Conservation (phyloP, 108 stramenopile genomes). For the Cyclotella choctawhatcheeana region DNA sequence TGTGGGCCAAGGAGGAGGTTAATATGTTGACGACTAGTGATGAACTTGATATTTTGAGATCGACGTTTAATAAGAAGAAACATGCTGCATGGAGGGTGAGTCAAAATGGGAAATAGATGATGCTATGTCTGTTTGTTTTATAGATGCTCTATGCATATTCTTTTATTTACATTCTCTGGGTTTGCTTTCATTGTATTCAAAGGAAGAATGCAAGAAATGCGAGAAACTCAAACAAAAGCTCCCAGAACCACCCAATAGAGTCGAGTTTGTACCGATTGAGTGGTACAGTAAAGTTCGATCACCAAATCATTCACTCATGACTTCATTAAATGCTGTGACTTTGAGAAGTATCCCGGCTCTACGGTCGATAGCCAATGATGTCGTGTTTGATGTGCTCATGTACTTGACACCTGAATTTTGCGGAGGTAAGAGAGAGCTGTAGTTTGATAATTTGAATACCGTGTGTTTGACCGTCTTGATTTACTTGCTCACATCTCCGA, state of each 20-base stretch:
- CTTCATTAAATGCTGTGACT: slow-evolving; percentile 71
- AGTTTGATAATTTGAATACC: too few relatives aligned
- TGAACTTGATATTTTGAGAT: slow-evolving; percentile 53
- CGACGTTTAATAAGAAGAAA: slow-evolving; percentile 62
- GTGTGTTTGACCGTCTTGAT: too few relatives aligned
- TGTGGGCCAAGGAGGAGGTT: slow-evolving; percentile 67
- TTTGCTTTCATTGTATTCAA: too few relatives aligned
- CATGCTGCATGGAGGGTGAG: slow-evolving; percentile 61
- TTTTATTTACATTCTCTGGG: too few relatives aligned
- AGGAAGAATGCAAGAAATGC: slow-evolving; percentile 61
- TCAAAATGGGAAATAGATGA: too few relatives aligned
- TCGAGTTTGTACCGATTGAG: slow-evolving; percentile 85
- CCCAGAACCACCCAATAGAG: slow-evolving; percentile 70
- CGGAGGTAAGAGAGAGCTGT: slow-evolving; percentile 23
- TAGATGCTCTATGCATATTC: too few relatives aligned
- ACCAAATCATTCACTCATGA: slow-evolving; percentile 63
- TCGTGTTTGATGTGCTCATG: slow-evolving; percentile 66
- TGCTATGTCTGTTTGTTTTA: too few relatives aligned
- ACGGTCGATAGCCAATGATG: slow-evolving; percentile 87
- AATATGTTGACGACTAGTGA: slow-evolving; percentile 55
- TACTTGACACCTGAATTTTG: slow-evolving; percentile 87
- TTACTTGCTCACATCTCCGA: too few relatives aligned
- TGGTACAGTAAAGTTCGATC: slow-evolving; percentile 86
- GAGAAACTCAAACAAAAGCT: slow-evolving; percentile 53
- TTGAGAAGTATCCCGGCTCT: slow-evolving; percentile 78